A percentile compares a stretch with the other conserved stretches of the same genome.
phyloP scores from a whole-genome alignment of 441 rosid species.

The Euphorbia corollata region DNA sequence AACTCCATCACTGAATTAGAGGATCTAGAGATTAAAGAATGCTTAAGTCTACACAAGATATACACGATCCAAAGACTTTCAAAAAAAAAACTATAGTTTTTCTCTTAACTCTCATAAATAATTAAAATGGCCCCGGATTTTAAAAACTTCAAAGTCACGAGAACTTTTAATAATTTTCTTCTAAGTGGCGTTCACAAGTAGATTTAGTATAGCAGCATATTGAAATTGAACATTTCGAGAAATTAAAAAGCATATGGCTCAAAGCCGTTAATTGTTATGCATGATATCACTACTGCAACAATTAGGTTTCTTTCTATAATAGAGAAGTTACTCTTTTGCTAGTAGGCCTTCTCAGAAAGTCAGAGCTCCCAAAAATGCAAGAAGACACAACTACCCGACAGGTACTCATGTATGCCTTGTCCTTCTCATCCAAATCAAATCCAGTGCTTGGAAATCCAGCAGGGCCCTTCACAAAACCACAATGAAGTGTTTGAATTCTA shows the following conservation, averaged over 20 bases:
- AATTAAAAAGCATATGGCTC: not conserved
- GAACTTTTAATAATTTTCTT: not conserved
- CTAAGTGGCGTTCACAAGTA: not conserved
- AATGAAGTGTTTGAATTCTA: constrained; percentile 55
- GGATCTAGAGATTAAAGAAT: not conserved
- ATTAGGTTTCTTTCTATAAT: not conserved
- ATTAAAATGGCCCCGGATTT: not conserved
- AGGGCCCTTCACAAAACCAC: constrained; percentile 72
- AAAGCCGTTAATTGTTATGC: not conserved
- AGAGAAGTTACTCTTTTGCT: constrained; percentile 45
- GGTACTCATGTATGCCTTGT: constrained; percentile 60
- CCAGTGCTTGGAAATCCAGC: constrained; percentile 42
- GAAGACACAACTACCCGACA: constrained; percentile 73
- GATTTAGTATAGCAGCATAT: not conserved
- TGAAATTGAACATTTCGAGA: not conserved
- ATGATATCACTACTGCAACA: constrained; percentile 5
- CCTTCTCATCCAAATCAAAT: constrained; percentile 58
- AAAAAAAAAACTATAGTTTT: not conserved
- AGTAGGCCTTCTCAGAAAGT: constrained; percentile 79
- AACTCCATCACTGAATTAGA: not conserved
- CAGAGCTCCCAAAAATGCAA: constrained; percentile 90
- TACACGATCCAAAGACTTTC: not conserved
- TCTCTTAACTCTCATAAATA: not conserved
- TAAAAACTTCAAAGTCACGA: not conserved
- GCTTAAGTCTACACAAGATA: not conserved